These are phyloP conservation scores for Microdochium bolleyi DNA, from an alignment of 2,329 filamentous ascomycete genomes.

Conservation along the genomic window DNA sequence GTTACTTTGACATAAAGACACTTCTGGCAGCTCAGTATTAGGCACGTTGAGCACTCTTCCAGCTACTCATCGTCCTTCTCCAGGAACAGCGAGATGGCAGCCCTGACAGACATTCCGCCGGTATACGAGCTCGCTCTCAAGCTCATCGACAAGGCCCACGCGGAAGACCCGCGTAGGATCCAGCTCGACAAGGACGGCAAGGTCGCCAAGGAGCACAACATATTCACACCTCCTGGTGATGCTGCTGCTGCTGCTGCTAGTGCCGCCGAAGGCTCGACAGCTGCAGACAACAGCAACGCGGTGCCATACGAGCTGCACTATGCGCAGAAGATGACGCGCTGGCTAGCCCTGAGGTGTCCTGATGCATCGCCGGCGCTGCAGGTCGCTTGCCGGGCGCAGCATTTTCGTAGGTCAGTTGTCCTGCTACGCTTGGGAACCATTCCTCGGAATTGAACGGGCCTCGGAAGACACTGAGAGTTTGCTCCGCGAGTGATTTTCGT, in stretches of 20 bases:
- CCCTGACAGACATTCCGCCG: slow-evolving; percentile 20
- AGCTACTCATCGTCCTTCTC: too few species aligned
- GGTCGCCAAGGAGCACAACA: slow-evolving; percentile 1
- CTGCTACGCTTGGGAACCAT: slow-evolving; percentile 1
- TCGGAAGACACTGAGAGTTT: too few species aligned
- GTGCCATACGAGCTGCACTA: slow-evolving; percentile 78
- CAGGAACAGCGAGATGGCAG: not conserved
- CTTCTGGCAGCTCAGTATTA: too few species aligned
- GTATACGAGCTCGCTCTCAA: slow-evolving; percentile 46
- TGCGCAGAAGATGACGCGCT: slow-evolving; percentile 69
- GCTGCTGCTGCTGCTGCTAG: not conserved
- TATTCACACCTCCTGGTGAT: not conserved
- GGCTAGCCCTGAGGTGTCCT: slow-evolving; percentile 55
- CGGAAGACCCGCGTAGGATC: slow-evolving; percentile 54
- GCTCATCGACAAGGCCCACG: slow-evolving; percentile 67
- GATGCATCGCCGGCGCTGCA: slow-evolving; percentile 58
- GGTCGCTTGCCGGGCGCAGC: slow-evolving; percentile 75
- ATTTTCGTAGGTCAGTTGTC: slow-evolving; percentile 56
- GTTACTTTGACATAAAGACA: too few species aligned
- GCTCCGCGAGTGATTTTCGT: too few species aligned
- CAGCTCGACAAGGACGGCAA: slow-evolving; percentile 32
- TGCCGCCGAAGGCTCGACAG: not conserved
- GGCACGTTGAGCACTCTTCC: too few species aligned
- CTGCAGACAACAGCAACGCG: slow-evolving; percentile 4
- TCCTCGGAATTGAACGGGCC: too few species aligned